phyloP scores from a whole-genome alignment of 257 asterid species.

The Orobanche coerulescens region DNA sequence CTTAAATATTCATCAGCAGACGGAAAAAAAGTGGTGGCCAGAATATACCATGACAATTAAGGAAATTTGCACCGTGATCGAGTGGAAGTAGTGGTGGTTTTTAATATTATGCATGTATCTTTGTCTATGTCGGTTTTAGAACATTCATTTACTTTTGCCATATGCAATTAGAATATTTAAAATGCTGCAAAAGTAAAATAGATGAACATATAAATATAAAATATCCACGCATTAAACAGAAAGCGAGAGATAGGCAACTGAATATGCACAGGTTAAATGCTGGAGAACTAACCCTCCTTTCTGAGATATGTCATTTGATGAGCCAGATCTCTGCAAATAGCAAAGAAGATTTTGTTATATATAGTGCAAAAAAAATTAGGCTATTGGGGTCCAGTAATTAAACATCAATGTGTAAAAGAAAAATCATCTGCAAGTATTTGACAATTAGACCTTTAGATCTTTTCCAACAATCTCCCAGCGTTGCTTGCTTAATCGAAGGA shows the following conservation, averaged over 20 bases:
- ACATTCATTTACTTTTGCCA: background rate
- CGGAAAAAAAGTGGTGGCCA: too few species aligned
- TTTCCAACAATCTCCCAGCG: slow-evolving; percentile 42
- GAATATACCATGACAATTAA: too few species aligned
- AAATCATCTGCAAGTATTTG: slow-evolving; percentile 4
- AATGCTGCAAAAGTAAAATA: background rate
- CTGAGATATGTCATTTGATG: slow-evolving; percentile 34
- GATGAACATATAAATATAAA: background rate
- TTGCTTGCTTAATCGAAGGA: slow-evolving; percentile 40
- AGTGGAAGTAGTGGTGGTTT: too few species aligned
- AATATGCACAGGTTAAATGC: slow-evolving; percentile 15
- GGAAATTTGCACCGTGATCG: too few species aligned
- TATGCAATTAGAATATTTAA: background rate
- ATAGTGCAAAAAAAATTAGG: background rate
- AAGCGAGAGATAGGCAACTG: background rate
- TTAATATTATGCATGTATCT: background rate
- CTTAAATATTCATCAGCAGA: too few species aligned
- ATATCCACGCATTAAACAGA: background rate
- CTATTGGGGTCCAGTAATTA: background rate
- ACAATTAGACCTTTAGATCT: slow-evolving; percentile 20
- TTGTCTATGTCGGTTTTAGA: background rate
- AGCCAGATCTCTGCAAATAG: slow-evolving; percentile 54
- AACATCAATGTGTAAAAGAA: background rate
- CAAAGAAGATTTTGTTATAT: slow-evolving; percentile 15
- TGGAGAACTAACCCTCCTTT: slow-evolving; percentile 46